phyloP scores from a whole-genome alignment of 2,329 filamentous ascomycete genomes.

The Dactylellina drechsleri region DNA sequence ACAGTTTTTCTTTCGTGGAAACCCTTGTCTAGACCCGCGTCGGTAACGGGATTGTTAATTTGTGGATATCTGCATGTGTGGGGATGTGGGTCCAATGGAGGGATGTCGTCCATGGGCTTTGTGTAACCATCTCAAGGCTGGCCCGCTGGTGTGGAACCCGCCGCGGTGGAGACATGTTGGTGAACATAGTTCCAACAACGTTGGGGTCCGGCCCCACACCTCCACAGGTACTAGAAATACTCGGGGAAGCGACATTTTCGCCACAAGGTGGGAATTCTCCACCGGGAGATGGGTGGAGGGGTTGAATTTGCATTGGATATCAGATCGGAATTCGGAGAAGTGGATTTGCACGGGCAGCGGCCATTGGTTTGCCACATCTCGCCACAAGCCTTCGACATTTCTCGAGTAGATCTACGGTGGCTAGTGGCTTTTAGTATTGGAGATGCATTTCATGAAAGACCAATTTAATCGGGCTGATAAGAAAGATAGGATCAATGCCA shows the following conservation, averaged over 20 bases:
- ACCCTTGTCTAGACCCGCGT: constrained; percentile 18
- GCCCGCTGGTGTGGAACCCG: no score
- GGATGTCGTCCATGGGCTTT: constrained; percentile 19
- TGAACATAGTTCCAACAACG: background rate
- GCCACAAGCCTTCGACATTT: constrained; percentile 9
- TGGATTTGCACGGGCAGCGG: constrained; percentile 3
- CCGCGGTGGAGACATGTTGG: constrained; percentile 8
- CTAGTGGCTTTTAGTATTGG: constrained; percentile 4
- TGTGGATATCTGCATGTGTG: constrained; percentile 10
- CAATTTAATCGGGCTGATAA: constrained; percentile 16
- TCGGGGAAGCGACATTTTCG: background rate
- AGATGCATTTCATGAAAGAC: background rate
- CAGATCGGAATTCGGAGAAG: constrained; percentile 9
- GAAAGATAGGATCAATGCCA: constrained; percentile 12
- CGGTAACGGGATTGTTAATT: constrained; percentile 4
- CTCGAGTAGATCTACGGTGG: constrained; percentile 18
- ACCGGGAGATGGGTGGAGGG: constrained; percentile 3
- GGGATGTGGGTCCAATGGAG: constrained; percentile 15
- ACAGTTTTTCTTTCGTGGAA: background rate
- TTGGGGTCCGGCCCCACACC: background rate
- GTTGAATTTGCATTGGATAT: background rate
- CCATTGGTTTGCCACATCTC: constrained; percentile 6
- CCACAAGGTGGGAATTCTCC: constrained; percentile 1
- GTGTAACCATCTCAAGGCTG: constrained; percentile 20
- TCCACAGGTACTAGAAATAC: background rate